Evolutionary conservation across 2,329 filamentous ascomycete species (phyloP), one percentile per base, ranked within the genome.

Genomic region (Penicillium fuscoglaucum): DNA sequence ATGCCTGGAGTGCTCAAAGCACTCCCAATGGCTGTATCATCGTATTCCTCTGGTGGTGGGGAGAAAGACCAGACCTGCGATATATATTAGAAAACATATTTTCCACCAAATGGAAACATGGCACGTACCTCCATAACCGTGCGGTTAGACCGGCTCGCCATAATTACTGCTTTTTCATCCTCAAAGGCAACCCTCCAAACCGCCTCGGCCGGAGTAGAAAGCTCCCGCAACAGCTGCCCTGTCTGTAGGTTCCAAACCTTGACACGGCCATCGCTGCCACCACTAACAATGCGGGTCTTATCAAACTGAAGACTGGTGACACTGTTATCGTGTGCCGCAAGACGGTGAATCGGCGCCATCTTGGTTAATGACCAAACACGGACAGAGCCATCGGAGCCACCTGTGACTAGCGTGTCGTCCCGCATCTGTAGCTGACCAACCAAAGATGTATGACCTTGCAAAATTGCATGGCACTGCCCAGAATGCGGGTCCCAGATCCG

Each of bases 111-210:
- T 6, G 4, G 28, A 46, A 40, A 40, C 10, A 51, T 57, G n/a
- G 29, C 48, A 74, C 87, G 79, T 79, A 96, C 93, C 87, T 99
- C 95, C 95, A 99, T 99, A 62, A 98, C 90, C 0, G 96, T 98
- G 62, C 93, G 87, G 56, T 87, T 88, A 52, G 86, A 86, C 60
- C 93, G 85, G 68, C 91, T 89, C 9, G 95, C 95, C 82, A 99
- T 90, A 33, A 96, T 93, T 31, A 99, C 93, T 58, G 93, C 96
- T 76, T 97, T 98, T 76, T 99, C 95, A 65, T 96, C 93, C 72
- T 99, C 95, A 73, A 99, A 99, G 0, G 96, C 95, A 35, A 99
- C 93, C 59, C 95, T 85, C 95, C 95, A 99, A 0, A 99, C 95
- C 17, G 93, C 93, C 71, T 99, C 93, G 0, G 93, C 91, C 53